Base-by-base conservation (phyloP, 768 basidiomycete species). In the Boletus tylopilopsis region DNA sequence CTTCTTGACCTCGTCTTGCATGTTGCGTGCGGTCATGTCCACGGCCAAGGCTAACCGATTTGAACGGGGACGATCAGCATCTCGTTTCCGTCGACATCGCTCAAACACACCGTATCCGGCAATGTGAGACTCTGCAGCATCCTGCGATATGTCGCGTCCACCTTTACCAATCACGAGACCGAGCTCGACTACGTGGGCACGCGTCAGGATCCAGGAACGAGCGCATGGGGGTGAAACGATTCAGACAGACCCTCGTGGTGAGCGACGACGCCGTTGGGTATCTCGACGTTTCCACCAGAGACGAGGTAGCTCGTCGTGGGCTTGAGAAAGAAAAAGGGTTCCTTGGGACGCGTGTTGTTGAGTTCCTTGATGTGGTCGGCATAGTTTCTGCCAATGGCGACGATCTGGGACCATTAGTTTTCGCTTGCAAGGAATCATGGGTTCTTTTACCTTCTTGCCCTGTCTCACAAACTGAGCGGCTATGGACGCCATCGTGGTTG, bases 271-370 rank as follows among this genome's bases (percentile, higher is more conserved):
- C 94, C 94, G 23, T 64, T 70, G 0, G 96, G 96, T 30, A 97
- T 87, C 71, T 97, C 90, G 18, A 98, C 72, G 30, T 79, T 77
- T 1, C 90, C 92, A 0, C 89, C 90, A 15, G 82, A 81, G 19
- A 73, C 61, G 21, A 97, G 62, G 63, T 94, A 98, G 63, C 87
- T 91, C 12, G 87, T 84, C 5, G 96, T 98, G 8, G 95, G 96
- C 70, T 99, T 99, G 23, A 98, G 72, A 75, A 99, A 99, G 79
- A 97, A 94, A 77, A 99, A 97, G 0, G 96, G 96, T 64, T 97
- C 94, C 65, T 84, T 89, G 0, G 95, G 94, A 24, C 34, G 50
- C 6, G 87, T 73, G 65, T 97, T 97, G 62, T 84, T 86, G 30
- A 98, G 78, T 64, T 99, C 96, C 69, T 89, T 92, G 66, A 86